Base-by-base conservation (phyloP, 2,329 filamentous ascomycete species). In the Spiromastix sp. region DNA sequence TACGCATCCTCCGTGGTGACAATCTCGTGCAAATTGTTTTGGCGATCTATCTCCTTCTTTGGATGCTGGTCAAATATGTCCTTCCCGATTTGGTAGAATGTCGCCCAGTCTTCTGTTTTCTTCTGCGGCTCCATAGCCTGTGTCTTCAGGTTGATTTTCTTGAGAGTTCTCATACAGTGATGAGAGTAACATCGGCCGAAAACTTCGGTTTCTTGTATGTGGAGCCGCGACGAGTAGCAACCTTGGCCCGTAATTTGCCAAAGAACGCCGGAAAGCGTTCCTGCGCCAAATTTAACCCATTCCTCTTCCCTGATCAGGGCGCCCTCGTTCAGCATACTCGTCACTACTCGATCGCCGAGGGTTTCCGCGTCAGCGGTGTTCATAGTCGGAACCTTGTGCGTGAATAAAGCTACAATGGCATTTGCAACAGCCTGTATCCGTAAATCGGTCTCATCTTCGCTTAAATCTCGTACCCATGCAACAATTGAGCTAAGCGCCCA, bases 291-390 rank as follows among this genome's bases (percentile, higher is more conserved):
- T 54, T 93, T 95, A 45, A 98, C 81, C 91, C 93, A 98, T 63
- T 98, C 93, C 57, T 98, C 91, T 21, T 95, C 89, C 10, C 80
- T 79, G 4, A 93, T 67, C 20, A 98, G 64, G 8, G 85, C 84
- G 25, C 79, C 80, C 6, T 80, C 77, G 16, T 74, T 71, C 45
- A 89, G 74, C 84, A 98, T 91, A 30, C 79, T 74, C 36, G 77
- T 68, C 2, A 93, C 78, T 0, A 94, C 83, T 26, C 76, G 77
- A 39, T 75, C 73, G 42, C 84, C 85, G 34, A 98, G 68, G 1
- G 79, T 81, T 56, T 98, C 91, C 1, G 91, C 91, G 66, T 98
- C 93, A 4, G 89, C 87, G 27, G 91, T 89, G 49, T 98, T 96
- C 85, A 98, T 95, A 1, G 86, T 98, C 0, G 91, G 87, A 1